Evolutionary conservation across 345 rosid genomes (phyloP).

Genomic region (Arabidopsis thaliana): TAIR10.1 NC_003075.7:18509501-18510000

Average conservation of each 20-base stretch:
- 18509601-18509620: conserved; percentile 59
- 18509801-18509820: conserved; percentile 26
- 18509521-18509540: background rate
- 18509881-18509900: conserved; percentile 6
- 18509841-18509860: conserved; percentile 1
- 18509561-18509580: conserved; percentile 48
- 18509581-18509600: conserved; percentile 54
- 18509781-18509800: conserved; percentile 37
- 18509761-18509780: conserved; percentile 34
- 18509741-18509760: conserved; percentile 13
- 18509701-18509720: background rate
- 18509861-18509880: background rate
- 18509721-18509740: conserved; percentile 20
- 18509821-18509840: conserved; percentile 36
- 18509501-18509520: background rate
- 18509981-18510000: background rate
- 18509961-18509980: background rate
- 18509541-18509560: conserved; percentile 46
- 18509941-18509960: conserved; percentile 30
- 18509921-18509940: conserved; percentile 44
- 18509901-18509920: conserved; percentile 20
- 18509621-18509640: conserved; percentile 60
- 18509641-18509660: conserved; percentile 7
- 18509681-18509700: background rate
- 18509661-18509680: background rate